A percentile compares a stretch with the other conserved stretches of the same genome.
These are phyloP conservation scores for Nemophila menziesii DNA, from an alignment of 257 asterid species.

Conservation along the genomic window DNA sequence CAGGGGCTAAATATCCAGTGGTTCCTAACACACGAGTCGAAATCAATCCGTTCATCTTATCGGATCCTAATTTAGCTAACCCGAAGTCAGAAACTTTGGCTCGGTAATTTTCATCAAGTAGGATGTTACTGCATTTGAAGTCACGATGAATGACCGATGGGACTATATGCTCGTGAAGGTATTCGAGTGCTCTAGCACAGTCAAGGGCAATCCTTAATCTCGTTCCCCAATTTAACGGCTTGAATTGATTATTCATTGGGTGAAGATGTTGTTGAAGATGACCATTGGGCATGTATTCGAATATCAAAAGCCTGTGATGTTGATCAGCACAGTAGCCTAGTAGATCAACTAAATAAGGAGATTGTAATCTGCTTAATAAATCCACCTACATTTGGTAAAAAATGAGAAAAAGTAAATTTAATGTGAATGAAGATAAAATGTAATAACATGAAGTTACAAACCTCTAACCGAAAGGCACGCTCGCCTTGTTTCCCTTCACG, in stretches of 20 bases:
- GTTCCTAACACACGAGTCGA: slow-evolving; percentile 76
- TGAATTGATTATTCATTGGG: slow-evolving; percentile 8
- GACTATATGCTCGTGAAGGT: slow-evolving; percentile 51
- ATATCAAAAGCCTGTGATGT: slow-evolving; percentile 50
- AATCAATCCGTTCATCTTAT: slow-evolving; percentile 57
- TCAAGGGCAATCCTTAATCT: slow-evolving; percentile 57
- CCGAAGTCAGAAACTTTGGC: slow-evolving; percentile 74
- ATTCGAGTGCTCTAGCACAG: slow-evolving; percentile 65
- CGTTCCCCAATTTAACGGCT: slow-evolving; percentile 40
- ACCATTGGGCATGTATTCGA: slow-evolving; percentile 56
- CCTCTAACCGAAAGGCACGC: slow-evolving; percentile 75
- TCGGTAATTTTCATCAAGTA: slow-evolving; percentile 43
- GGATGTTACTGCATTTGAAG: slow-evolving; percentile 57
- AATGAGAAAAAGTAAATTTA: background rate
- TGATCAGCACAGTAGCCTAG: slow-evolving; percentile 83
- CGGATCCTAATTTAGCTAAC: slow-evolving; percentile 61
- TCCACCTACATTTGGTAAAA: slow-evolving; percentile 40
- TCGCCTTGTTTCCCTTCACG: slow-evolving; percentile 58
- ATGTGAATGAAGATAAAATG: background rate
- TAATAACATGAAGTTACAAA: slow-evolving; percentile 24
- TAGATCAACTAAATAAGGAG: slow-evolving; percentile 47
- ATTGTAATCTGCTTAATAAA: slow-evolving; percentile 48
- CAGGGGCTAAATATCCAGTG: slow-evolving; percentile 81
- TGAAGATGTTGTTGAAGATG: slow-evolving; percentile 52
- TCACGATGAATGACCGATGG: slow-evolving; percentile 75